Evolutionary conservation across 441 rosid species (phyloP).

Genomic region (Gossypium armourianum): DNA sequence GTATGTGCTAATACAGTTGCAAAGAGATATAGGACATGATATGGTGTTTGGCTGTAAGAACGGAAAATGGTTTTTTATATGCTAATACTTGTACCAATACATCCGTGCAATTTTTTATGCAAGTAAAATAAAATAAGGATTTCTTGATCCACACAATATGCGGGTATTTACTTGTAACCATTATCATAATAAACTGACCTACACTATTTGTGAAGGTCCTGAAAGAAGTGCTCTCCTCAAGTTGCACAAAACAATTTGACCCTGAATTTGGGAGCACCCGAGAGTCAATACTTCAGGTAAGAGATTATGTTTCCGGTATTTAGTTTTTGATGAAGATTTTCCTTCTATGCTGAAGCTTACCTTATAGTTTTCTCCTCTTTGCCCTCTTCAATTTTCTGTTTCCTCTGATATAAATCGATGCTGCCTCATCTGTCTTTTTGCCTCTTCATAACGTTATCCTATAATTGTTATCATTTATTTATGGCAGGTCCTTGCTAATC

Average conservation of each 20-base stretch:
- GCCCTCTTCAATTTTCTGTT: not conserved
- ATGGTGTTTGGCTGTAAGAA: conserved; percentile 1
- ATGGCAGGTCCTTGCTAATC: conserved; percentile 50
- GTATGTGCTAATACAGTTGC: conserved; percentile 26
- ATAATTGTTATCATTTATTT: conserved; percentile 11
- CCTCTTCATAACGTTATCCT: not conserved
- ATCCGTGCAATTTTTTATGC: not conserved
- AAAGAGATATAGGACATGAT: not conserved
- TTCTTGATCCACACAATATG: conserved; percentile 7
- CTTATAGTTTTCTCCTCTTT: not conserved
- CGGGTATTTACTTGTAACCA: conserved; percentile 4
- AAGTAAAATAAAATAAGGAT: not conserved
- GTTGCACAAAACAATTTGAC: conserved; percentile 32
- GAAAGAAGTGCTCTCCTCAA: conserved; percentile 47
- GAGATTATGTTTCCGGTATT: not conserved
- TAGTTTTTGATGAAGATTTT: not conserved
- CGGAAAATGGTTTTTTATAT: not conserved
- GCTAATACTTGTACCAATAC: not conserved
- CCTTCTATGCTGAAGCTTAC: not conserved
- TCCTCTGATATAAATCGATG: not conserved
- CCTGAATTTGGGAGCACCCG: conserved; percentile 56
- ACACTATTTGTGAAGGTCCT: conserved; percentile 33
- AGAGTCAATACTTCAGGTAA: conserved; percentile 73
- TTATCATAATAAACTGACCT: conserved; percentile 18
- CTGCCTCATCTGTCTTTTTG: conserved; percentile 1